A percentile compares a stretch with the other conserved stretches of the same genome.
phyloP scores from a whole-genome alignment of 2,329 filamentous ascomycete species.

The Venturia pyrina region DNA sequence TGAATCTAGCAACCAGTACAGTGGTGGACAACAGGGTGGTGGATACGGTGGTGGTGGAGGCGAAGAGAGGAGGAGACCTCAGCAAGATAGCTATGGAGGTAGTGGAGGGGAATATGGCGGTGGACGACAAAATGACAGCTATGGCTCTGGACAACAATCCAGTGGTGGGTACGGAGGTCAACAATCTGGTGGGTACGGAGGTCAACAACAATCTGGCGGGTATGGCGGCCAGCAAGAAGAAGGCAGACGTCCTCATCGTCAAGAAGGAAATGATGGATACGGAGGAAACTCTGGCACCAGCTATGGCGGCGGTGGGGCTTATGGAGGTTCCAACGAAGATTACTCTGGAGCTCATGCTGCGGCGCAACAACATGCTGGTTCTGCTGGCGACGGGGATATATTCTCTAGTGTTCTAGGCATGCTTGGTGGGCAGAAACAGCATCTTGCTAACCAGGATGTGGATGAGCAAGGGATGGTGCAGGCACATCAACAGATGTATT shows the following conservation, averaged over 20 bases:
- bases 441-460: conserved; percentile 41
- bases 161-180: background rate
- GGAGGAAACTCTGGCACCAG: conserved; percentile 26
- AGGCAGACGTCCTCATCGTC: conserved; percentile 15
- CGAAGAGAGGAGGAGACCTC: conserved; percentile 7
- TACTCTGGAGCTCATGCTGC: conserved; percentile 44
- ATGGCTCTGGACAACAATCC: conserved; percentile 11
- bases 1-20: background rate
- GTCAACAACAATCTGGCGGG: conserved; percentile 8
- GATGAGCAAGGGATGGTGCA: conserved; percentile 58
- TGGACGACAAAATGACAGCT: conserved; percentile 15
- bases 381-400: conserved; percentile 38
- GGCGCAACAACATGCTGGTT: conserved; percentile 44
- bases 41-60: conserved; percentile 4
- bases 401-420: conserved; percentile 49
- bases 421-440: conserved; percentile 44
- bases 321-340: conserved; percentile 37
- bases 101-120: conserved; percentile 16
- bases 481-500: conserved; percentile 68
- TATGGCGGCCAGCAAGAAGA: conserved; percentile 8
- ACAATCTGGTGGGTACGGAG: background rate
- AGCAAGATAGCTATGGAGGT: conserved; percentile 13
- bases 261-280: conserved; percentile 15
- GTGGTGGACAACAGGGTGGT: background rate
- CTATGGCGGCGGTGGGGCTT: conserved; percentile 29